Conservation (phyloP, 176 grass and related monocot genomes). For the Saccharum spontaneum region DNA sequence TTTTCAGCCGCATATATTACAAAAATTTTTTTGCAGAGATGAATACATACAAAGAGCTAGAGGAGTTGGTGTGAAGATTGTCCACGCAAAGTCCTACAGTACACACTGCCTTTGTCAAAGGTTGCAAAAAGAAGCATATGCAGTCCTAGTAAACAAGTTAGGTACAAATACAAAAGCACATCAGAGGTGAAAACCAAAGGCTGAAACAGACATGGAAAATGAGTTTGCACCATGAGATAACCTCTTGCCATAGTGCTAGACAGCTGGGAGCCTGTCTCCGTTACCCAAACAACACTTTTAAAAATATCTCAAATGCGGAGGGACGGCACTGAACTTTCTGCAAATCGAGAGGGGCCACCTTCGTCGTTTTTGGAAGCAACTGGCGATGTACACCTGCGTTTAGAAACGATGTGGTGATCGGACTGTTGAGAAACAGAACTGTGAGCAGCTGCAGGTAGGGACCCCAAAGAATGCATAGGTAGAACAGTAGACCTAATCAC, state of each 20-base stretch:
- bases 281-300: not conserved
- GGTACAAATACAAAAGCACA: too few relatives aligned
- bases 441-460: too few relatives aligned
- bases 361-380: too few relatives aligned
- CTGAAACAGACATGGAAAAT: not conserved
- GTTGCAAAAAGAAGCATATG: conserved; percentile 22
- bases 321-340: too few relatives aligned
- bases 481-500: too few relatives aligned
- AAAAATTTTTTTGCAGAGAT: not conserved
- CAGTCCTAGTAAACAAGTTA: not conserved
- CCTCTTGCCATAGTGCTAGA: not conserved
- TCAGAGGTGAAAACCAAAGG: not conserved
- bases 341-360: too few relatives aligned
- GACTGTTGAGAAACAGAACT: too few relatives aligned
- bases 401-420: too few relatives aligned
- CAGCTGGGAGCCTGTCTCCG: not conserved
- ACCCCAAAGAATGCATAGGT: too few relatives aligned
- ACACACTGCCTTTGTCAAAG: not conserved
- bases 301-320: not conserved
- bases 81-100: too few relatives aligned
- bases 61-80: conserved; percentile 3
- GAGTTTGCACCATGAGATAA: not conserved
- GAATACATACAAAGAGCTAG: not conserved
- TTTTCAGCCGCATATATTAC: not conserved
- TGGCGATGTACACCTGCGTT: too few relatives aligned